Percentiles rank a stretch among this genome's conserved stretches.
Evolutionary conservation across 139 green algal species (phyloP).

Genomic region (Zygnema circumcarinatum): DNA sequence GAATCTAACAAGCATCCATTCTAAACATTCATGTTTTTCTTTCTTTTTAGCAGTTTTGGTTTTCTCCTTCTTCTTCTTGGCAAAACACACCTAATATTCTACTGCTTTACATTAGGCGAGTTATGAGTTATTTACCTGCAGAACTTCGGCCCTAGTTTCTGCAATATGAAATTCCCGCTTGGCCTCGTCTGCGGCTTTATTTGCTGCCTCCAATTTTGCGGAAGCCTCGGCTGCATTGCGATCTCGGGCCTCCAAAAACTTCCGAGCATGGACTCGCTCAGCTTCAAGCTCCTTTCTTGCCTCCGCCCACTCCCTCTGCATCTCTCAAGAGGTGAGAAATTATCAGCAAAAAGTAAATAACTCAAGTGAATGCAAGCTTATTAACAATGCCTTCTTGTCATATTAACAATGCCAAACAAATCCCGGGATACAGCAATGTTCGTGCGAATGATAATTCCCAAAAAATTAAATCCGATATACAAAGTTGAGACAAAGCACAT

Average conservation of each 20-base stretch:
- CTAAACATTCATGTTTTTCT: too few species aligned
- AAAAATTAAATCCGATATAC: not conserved
- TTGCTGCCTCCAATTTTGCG: conserved; percentile 27
- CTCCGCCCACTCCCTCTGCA: conserved; percentile 54
- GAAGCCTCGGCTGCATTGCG: conserved; percentile 1
- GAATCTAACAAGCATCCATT: too few species aligned
- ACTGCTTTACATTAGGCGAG: too few species aligned
- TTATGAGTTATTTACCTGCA: too few species aligned
- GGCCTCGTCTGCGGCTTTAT: conserved; percentile 32
- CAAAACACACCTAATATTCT: too few species aligned
- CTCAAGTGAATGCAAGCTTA: not conserved
- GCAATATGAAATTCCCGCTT: not conserved
- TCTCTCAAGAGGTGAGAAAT: not conserved
- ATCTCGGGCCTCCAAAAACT: conserved; percentile 12
- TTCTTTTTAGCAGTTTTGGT: too few species aligned
- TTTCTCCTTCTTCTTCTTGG: too few species aligned
- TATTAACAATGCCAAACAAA: too few species aligned
- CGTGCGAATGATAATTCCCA: too few species aligned
- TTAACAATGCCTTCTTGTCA: too few species aligned
- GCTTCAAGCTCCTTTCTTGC: conserved; percentile 30
- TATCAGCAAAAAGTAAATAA: conserved; percentile 11
- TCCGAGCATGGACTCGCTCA: conserved; percentile 4
- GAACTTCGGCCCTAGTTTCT: conserved; percentile 19
- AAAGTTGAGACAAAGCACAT: not conserved
- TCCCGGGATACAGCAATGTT: too few species aligned